Conservation (phyloP, 2,329 filamentous ascomycete species). For the Nemania sp. region DNA sequence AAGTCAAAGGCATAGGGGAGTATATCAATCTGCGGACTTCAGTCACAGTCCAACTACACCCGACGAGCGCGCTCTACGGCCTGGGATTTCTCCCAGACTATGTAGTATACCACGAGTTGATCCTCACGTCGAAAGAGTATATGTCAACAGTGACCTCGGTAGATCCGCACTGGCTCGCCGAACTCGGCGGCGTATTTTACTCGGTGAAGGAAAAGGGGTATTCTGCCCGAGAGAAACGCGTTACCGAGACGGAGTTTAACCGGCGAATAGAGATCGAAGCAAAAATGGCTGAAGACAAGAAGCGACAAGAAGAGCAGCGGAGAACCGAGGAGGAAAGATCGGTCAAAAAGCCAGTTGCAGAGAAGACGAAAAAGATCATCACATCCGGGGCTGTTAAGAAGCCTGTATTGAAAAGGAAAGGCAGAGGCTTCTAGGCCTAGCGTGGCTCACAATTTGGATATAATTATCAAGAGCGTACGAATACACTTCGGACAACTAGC, state of each 20-base stretch:
- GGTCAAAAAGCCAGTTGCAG: slow-evolving; percentile 47
- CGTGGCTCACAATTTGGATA: slow-evolving; percentile 11
- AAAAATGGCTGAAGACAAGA: slow-evolving; percentile 87
- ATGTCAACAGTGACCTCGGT: slow-evolving; percentile 97
- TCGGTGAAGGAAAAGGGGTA: slow-evolving; percentile 98
- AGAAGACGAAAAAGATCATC: slow-evolving; percentile 59
- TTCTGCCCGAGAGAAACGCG: slow-evolving; percentile 79
- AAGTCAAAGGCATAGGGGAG: slow-evolving; percentile 94
- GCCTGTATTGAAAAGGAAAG: slow-evolving; percentile 60
- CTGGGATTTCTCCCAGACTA: slow-evolving; percentile 94
- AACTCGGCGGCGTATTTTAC: slow-evolving; percentile 96
- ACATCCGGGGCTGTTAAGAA: slow-evolving; percentile 67
- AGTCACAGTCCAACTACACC: slow-evolving; percentile 91
- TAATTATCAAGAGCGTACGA: slow-evolving; percentile 6
- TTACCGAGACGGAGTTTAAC: slow-evolving; percentile 92
- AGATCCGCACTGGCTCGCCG: slow-evolving; percentile 95
- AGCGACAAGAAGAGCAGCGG: slow-evolving; percentile 63
- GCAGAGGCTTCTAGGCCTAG: slow-evolving; percentile 54
- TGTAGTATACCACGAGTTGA: slow-evolving; percentile 96
- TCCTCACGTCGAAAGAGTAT: slow-evolving; percentile 95
- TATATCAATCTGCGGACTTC: slow-evolving; percentile 96
- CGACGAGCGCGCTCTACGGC: slow-evolving; percentile 90
- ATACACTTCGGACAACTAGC: background rate
- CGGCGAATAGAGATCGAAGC: slow-evolving; percentile 90
- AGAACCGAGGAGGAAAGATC: slow-evolving; percentile 54